These are phyloP conservation scores for Acanthamoeba royreba DNA, from an alignment of 208 protist genomes.

Conservation along the genomic window DNA sequence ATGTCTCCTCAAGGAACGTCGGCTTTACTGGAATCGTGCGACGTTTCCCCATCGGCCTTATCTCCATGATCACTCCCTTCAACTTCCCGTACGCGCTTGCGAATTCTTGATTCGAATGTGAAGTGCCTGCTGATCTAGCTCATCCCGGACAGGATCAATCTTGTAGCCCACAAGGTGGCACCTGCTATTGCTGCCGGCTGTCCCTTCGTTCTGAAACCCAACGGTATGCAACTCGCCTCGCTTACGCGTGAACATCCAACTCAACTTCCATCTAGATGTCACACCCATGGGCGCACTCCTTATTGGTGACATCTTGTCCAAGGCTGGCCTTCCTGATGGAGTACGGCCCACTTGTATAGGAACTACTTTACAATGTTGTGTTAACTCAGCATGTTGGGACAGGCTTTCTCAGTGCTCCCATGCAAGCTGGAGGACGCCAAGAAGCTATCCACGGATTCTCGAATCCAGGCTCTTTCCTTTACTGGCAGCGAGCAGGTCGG, in stretches of 20 bases:
- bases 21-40: constrained; percentile 58
- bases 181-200: constrained; percentile 70
- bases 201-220: constrained; percentile 64
- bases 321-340: constrained; percentile 60
- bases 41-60: constrained; percentile 67
- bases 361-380: too few relatives aligned
- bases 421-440: constrained; percentile 37
- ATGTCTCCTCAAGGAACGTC: neutral
- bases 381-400: too few relatives aligned
- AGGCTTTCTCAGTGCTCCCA: constrained; percentile 17
- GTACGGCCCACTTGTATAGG: too few relatives aligned
- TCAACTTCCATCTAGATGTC: neutral
- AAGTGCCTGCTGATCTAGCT: too few relatives aligned
- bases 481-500: constrained; percentile 44
- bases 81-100: constrained; percentile 75
- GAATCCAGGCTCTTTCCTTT: constrained; percentile 44
- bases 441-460: neutral
- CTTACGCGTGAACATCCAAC: too few relatives aligned
- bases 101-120: too few relatives aligned
- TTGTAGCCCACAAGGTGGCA: constrained; percentile 58
- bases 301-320: constrained; percentile 60
- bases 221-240: neutral
- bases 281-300: constrained; percentile 68
- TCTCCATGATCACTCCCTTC: constrained; percentile 76
- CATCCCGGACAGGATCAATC: constrained; percentile 45